phyloP scores from a whole-genome alignment of 2,329 filamentous ascomycete genomes.

The Chrysoporthe cubensis region DNA sequence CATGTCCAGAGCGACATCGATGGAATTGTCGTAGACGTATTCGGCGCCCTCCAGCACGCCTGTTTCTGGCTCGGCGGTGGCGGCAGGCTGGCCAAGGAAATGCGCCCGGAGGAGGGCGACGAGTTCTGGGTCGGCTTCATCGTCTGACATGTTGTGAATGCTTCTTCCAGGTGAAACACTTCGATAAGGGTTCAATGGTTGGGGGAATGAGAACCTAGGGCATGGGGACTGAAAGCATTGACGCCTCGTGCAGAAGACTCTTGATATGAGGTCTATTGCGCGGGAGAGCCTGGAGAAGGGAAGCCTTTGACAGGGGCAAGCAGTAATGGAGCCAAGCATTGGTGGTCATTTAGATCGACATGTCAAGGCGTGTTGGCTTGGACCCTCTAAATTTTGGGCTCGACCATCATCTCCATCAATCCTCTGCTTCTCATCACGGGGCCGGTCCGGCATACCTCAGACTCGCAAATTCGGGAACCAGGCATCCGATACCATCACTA shows the following conservation, averaged over 20 bases:
- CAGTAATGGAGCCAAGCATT: conserved; percentile 3
- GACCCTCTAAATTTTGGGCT: neutral
- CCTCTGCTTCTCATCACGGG: neutral
- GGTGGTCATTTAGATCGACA: conserved; percentile 9
- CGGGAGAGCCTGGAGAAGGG: conserved; percentile 9
- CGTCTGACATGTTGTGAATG: conserved; percentile 72
- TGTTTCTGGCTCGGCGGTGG: conserved; percentile 70
- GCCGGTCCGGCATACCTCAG: neutral
- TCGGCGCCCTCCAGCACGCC: conserved; percentile 82
- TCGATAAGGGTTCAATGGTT: neutral
- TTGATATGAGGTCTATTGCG: conserved; percentile 13
- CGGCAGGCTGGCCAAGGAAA: conserved; percentile 61
- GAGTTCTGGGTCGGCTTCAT: conserved; percentile 87
- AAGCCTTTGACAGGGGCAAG: conserved; percentile 9
- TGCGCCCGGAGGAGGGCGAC: conserved; percentile 84
- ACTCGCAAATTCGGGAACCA: neutral
- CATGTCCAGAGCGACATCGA: conserved; percentile 90
- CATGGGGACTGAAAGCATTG: neutral
- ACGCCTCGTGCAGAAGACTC: neutral
- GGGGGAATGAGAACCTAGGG: neutral
- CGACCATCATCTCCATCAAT: neutral
- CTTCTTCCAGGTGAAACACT: neutral
- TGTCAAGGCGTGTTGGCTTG: neutral
- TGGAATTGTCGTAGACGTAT: conserved; percentile 87
- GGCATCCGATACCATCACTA: neutral